Evolutionary conservation across 805 yeast genomes (phyloP).

Genomic region (Yarrowia sp.): DNA sequence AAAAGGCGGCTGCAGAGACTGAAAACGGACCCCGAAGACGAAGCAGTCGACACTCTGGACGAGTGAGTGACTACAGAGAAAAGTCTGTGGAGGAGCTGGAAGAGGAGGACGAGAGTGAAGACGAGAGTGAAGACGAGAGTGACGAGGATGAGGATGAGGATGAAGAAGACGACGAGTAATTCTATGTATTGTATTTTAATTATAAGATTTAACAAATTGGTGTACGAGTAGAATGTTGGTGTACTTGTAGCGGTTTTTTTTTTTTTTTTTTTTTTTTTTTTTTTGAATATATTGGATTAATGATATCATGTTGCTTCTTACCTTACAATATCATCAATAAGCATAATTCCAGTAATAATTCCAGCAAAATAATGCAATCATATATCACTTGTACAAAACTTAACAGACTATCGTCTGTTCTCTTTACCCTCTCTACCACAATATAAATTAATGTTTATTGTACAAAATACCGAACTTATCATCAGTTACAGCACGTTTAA

Average conservation of each 20-base stretch:
- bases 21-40: constrained; percentile 26
- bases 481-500: neutral
- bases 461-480: constrained; percentile 13
- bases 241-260: too few relatives aligned
- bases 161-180: constrained; percentile 25
- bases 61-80: constrained; percentile 26
- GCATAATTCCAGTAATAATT: too few relatives aligned
- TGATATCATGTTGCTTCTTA: too few relatives aligned
- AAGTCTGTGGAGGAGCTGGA: constrained; percentile 30
- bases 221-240: too few relatives aligned
- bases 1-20: constrained; percentile 27
- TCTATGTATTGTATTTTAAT: neutral
- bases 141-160: constrained; percentile 30
- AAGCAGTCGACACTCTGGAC: constrained; percentile 30
- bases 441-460: constrained; percentile 24
- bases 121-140: constrained; percentile 27
- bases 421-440: too few relatives aligned
- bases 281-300: too few relatives aligned
- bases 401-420: too few relatives aligned
- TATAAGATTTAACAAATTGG: neutral
- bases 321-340: too few relatives aligned
- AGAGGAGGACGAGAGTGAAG: constrained; percentile 30
- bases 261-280: too few relatives aligned
- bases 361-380: too few relatives aligned
- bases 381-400: too few relatives aligned